phyloP scores from a whole-genome alignment of 495 filamentous ascomycete species.

The Penicillium simplicissimum region DNA sequence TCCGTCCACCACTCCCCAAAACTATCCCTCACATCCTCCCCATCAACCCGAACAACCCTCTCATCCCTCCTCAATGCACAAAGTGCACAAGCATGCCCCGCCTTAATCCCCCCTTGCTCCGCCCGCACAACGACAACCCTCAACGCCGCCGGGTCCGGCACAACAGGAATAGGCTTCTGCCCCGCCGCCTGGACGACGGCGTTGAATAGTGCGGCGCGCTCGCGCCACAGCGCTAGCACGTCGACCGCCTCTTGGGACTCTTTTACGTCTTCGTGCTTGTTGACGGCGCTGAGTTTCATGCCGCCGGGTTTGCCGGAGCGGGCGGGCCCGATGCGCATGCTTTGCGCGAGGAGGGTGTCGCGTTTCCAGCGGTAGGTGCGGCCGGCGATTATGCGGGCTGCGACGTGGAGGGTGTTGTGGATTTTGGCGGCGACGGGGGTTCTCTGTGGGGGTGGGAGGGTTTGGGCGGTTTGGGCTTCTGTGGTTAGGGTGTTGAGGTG shows the following conservation, averaged over 20 bases:
- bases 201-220: conserved; percentile 44
- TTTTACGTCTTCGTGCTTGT: conserved; percentile 73
- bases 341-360: conserved; percentile 79
- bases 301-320: conserved; percentile 64
- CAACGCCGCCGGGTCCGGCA: conserved; percentile 61
- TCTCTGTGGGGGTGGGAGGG: conserved; percentile 6
- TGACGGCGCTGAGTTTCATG: conserved; percentile 86
- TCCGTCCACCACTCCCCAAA: conserved; percentile 97
- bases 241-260: conserved; percentile 89
- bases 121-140: conserved; percentile 50
- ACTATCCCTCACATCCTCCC: conserved; percentile 69
- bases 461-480: conserved; percentile 34
- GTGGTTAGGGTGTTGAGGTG: conserved; percentile 55
- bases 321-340: conserved; percentile 80
- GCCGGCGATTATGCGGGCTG: conserved; percentile 80
- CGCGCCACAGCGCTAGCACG: conserved; percentile 68
- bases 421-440: conserved; percentile 35
- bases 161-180: conserved; percentile 60
- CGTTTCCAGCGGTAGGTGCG: conserved; percentile 87
- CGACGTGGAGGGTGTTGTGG: conserved; percentile 61
- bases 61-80: conserved; percentile 90
- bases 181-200: conserved; percentile 39
- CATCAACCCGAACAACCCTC: conserved; percentile 71
- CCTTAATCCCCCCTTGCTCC: conserved; percentile 63
- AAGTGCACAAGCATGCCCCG: conserved; percentile 76